Evolutionary conservation across 2,329 filamentous ascomycete species (phyloP).

Genomic region (Colletotrichum eleusines): DNA sequence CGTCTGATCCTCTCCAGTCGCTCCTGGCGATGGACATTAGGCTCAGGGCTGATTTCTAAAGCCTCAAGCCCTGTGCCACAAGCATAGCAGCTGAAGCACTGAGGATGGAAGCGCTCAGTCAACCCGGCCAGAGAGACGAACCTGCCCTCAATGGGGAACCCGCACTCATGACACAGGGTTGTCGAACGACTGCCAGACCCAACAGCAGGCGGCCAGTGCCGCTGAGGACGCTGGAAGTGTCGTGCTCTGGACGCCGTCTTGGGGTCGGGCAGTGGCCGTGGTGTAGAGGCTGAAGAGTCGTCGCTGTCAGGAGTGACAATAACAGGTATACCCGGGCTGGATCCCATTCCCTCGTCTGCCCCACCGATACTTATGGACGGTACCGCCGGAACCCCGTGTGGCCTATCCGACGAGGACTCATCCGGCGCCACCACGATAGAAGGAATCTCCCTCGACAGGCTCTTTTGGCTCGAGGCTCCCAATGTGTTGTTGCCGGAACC

Average conservation of each 20-base stretch:
- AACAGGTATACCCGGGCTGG: conserved; percentile 47
- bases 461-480: conserved; percentile 57
- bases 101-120: conserved; percentile 84
- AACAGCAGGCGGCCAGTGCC: conserved; percentile 72
- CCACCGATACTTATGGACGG: conserved; percentile 60
- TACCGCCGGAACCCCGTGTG: conserved; percentile 51
- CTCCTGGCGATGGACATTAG: conserved; percentile 75
- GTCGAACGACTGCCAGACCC: conserved; percentile 47
- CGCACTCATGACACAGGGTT: conserved; percentile 82
- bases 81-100: conserved; percentile 90
- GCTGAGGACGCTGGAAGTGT: conserved; percentile 56
- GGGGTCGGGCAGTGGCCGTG: conserved; percentile 64
- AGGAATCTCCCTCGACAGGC: conserved; percentile 61
- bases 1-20: conserved; percentile 80
- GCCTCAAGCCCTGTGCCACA: conserved; percentile 92
- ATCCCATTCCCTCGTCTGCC: conserved; percentile 31
- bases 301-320: conserved; percentile 63
- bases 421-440: conserved; percentile 66
- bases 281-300: conserved; percentile 27
- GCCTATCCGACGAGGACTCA: conserved; percentile 50
- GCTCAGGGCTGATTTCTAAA: conserved; percentile 96
- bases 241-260: conserved; percentile 48
- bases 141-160: conserved; percentile 86
- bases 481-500: conserved; percentile 18
- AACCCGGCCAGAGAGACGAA: conserved; percentile 86